Base-by-base conservation (phyloP, 1,284 basidiomycete genomes). In the Apiotrichum gamsii region DNA sequence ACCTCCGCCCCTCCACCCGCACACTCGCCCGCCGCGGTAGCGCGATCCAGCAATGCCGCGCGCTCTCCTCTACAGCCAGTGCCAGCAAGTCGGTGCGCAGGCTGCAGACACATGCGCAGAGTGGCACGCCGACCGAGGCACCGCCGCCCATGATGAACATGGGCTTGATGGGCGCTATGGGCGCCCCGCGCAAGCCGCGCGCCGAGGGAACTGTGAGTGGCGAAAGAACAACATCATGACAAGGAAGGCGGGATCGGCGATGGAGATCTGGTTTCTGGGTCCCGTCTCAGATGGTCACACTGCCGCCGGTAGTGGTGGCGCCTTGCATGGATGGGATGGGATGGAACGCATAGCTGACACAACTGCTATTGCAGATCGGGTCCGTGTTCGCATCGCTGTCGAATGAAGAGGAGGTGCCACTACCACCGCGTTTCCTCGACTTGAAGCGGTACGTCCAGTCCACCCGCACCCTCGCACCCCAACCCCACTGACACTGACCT, bases 301-400 rank as follows among this genome's bases (percentile, higher is more conserved):
- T 24, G 5, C 5, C 38, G 4, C 15, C 25, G 25, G 6, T 16
- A 39, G 6, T 28, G n/a, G n/a, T n/a, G n/a, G n/a, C n/a, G n/a
- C n/a, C n/a, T 8, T 24, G 38, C 15, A 8, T 23, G 20, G 24
- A 10, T 16, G 24, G 34, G 8, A 16, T 2, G 6, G 21, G 5
- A 18, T 5, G 6, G 10, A 33, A 25, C 20, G 13, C 10, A 25
- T 8, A 42, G n/a, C 5, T 13, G 8, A 4, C 16, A 36, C 5
- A n/a, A 14, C 25, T 10, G 18, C 33, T 23, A 40, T 45, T 19
- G 4, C 45, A 68, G 62, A 82, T 84, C 45, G 77, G 77, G 2
- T 74, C 75, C 14, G 78, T 83, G 28, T 84, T 83, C 61, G 73
- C 78, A 1, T 79, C 79, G 0, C 69, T 82, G 6, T 76, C 77